Evolutionary conservation across 2,329 filamentous ascomycete genomes (phyloP).

Genomic region (Penicillium digitatum): DNA sequence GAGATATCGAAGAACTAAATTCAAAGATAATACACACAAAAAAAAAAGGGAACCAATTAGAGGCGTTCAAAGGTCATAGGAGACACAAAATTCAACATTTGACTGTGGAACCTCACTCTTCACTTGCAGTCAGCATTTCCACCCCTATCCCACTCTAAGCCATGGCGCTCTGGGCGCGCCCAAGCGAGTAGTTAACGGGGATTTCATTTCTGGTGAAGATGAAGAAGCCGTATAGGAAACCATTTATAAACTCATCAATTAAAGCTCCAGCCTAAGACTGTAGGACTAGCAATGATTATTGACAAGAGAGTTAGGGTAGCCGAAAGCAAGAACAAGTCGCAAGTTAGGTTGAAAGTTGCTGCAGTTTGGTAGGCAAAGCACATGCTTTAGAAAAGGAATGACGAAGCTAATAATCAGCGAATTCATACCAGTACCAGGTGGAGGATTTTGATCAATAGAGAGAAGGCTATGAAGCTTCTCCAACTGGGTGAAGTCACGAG

Average conservation of each 20-base stretch:
- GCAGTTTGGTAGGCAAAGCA: conserved; percentile 49
- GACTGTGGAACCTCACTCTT: not conserved
- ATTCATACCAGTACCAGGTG: conserved; percentile 51
- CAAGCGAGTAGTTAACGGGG: conserved; percentile 51
- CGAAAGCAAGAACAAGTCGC: conserved; percentile 47
- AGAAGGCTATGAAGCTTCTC: too few relatives aligned
- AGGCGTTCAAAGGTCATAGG: not conserved
- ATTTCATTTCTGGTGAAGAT: conserved; percentile 51
- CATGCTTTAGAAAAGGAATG: conserved; percentile 30
- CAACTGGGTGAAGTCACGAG: too few relatives aligned
- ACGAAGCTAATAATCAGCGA: conserved; percentile 49
- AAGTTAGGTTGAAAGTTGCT: conserved; percentile 37
- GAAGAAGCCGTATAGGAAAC: conserved; percentile 50
- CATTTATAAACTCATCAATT: conserved; percentile 42
- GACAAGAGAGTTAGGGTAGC: conserved; percentile 44
- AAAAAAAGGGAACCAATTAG: not conserved
- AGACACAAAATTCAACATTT: not conserved
- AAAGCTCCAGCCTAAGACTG: conserved; percentile 41
- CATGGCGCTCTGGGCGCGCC: conserved; percentile 39
- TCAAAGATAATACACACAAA: not conserved
- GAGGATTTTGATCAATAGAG: conserved; percentile 41
- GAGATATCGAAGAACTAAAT: not conserved
- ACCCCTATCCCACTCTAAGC: conserved; percentile 45
- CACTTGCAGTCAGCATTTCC: conserved; percentile 29
- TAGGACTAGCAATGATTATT: conserved; percentile 47